Percentiles rank a stretch among this genome's conserved stretches.
Evolutionary conservation across 345 rosid genomes (phyloP).

Genomic region (Barbarea vulgaris): DNA sequence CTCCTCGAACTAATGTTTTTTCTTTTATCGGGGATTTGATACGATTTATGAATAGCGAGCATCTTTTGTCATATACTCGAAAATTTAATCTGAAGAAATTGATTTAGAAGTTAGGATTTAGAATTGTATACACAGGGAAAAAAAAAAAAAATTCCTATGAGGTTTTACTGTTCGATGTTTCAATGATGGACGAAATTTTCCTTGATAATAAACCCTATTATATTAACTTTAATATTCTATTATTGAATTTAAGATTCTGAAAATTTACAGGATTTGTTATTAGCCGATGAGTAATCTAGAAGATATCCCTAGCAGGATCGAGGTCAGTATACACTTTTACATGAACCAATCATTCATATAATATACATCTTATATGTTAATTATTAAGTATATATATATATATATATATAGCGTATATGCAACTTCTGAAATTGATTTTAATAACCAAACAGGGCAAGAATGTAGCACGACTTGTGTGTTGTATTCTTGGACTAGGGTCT

Average conservation of each 20-base stretch:
- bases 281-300: slow-evolving; percentile 25
- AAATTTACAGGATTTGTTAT: slow-evolving; percentile 13
- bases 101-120: neutral
- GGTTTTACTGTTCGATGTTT: neutral
- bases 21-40: neutral
- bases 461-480: slow-evolving; percentile 67
- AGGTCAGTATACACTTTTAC: slow-evolving; percentile 11
- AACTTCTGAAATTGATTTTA: neutral
- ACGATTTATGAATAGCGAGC: neutral
- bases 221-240: neutral
- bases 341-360: neutral
- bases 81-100: neutral
- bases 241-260: neutral
- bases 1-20: neutral
- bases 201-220: neutral
- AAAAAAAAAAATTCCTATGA: neutral
- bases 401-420: neutral
- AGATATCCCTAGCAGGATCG: slow-evolving; percentile 25
- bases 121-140: neutral
- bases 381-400: neutral
- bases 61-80: neutral
- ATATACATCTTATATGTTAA: neutral
- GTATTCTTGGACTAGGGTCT: slow-evolving; percentile 80
- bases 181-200: neutral
- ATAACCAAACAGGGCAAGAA: slow-evolving; percentile 58